phyloP scores from a whole-genome alignment of 23 red algal genomes.

The Gracilaria vermiculophylla region DNA sequence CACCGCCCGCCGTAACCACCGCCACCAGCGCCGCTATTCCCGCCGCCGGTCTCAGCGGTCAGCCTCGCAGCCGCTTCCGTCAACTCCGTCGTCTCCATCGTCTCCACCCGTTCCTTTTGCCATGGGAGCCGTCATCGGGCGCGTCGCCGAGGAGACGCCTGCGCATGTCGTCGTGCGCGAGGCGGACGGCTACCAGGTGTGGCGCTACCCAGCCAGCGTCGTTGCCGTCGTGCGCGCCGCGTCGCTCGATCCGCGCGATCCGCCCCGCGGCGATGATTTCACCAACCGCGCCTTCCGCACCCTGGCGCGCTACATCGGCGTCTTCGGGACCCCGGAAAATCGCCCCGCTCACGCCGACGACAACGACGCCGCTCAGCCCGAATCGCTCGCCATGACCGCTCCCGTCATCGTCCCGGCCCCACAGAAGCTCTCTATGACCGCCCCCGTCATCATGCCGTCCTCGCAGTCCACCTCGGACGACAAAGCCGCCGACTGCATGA shows the following conservation, averaged over 20 bases:
- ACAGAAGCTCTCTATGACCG: conserved; percentile 83
- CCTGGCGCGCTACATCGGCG: conserved; percentile 94
- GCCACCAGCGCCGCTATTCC: too few species aligned
- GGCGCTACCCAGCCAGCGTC: conserved; percentile 62
- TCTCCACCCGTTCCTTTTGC: too few species aligned
- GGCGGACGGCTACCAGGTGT: conserved; percentile 72
- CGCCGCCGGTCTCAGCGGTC: too few species aligned
- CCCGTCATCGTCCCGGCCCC: conserved; percentile 6
- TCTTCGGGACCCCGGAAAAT: conserved; percentile 79
- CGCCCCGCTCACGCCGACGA: background rate
- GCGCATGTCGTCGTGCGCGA: conserved; percentile 55
- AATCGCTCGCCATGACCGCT: conserved; percentile 28
- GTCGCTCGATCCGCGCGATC: background rate
- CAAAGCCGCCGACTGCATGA: conserved; percentile 46
- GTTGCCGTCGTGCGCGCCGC: conserved; percentile 60
- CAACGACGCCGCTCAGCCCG: background rate
- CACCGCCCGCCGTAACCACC: too few species aligned
- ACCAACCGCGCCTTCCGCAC: conserved; percentile 66
- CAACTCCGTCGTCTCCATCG: too few species aligned
- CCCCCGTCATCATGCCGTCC: conserved; percentile 70
- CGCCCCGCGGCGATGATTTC: conserved; percentile 38
- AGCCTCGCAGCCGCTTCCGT: too few species aligned
- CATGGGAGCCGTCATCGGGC: conserved; percentile 67
- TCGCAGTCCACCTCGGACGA: background rate
- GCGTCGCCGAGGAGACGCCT: conserved; percentile 79